Conservation (phyloP, 805 yeast species). For the Barnettozyma pratensis region DNA sequence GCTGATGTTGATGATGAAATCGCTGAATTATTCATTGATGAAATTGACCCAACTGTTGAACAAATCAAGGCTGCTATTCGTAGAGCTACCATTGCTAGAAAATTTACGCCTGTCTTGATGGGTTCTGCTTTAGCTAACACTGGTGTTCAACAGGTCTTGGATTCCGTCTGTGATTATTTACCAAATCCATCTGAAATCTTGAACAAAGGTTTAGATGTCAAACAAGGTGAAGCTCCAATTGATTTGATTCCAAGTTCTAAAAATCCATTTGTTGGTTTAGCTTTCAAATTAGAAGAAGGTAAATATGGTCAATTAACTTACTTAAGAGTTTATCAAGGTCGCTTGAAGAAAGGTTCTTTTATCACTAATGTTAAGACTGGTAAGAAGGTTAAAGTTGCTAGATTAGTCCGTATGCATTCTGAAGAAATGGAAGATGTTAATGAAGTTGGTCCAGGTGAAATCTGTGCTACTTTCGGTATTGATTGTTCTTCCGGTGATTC, state of each 20-base stretch:
- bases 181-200: conserved; percentile 94
- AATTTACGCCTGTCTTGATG: conserved; percentile 98
- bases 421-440: conserved; percentile 98
- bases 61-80: conserved; percentile 89
- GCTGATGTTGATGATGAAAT: conserved; percentile 98
- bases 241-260: conserved; percentile 65
- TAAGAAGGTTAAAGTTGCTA: conserved; percentile 85
- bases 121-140: conserved; percentile 97
- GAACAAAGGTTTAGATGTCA: conserved; percentile 81
- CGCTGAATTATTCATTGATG: conserved; percentile 89
- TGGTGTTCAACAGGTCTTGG: conserved; percentile 92
- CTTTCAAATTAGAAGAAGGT: conserved; percentile 99
- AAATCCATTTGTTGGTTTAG: conserved; percentile 89
- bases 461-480: conserved; percentile 98
- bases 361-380: conserved; percentile 89
- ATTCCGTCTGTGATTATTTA: conserved; percentile 91
- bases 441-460: conserved; percentile 96
- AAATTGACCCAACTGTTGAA: conserved; percentile 75
- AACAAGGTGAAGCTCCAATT: conserved; percentile 60
- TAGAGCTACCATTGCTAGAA: conserved; percentile 91
- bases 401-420: conserved; percentile 97
- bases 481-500: conserved; percentile 99
- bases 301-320: conserved; percentile 96
- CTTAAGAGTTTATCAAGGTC: conserved; percentile 95
- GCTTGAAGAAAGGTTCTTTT: conserved; percentile 82